phyloP scores from a whole-genome alignment of 176 grass and related monocot genomes.

The Bolboschoenus planiculmis region DNA sequence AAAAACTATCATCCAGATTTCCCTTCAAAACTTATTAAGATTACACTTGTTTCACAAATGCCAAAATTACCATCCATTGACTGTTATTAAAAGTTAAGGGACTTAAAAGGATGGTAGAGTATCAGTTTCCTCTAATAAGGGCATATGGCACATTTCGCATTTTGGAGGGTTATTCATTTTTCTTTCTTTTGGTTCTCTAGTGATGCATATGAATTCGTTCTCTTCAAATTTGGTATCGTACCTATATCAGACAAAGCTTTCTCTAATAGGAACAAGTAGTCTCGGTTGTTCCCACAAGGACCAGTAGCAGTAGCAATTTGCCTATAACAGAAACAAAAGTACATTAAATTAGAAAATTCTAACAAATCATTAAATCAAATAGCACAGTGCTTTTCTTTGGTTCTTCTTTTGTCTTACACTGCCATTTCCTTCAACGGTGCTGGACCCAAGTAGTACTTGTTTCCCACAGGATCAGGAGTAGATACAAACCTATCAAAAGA shows the following conservation, averaged over 20 bases:
- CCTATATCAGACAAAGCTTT: slow-evolving; percentile 81
- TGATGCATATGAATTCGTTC: background rate
- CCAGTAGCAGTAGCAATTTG: slow-evolving; percentile 93
- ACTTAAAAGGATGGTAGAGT: background rate
- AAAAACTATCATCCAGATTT: background rate
- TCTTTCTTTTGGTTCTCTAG: background rate
- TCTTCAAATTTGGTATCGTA: slow-evolving; percentile 20
- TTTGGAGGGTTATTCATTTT: background rate
- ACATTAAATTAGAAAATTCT: background rate
- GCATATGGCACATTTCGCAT: background rate
- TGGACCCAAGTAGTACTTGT: slow-evolving; percentile 91
- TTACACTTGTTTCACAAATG: background rate
- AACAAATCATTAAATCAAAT: slow-evolving; percentile 15
- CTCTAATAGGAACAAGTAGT: slow-evolving; percentile 93
- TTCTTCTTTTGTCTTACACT: slow-evolving; percentile 27
- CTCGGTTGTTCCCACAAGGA: slow-evolving; percentile 81
- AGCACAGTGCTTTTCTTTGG: background rate
- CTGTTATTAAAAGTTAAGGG: background rate
- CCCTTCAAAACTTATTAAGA: background rate
- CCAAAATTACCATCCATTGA: background rate
- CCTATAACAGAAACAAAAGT: slow-evolving; percentile 29
- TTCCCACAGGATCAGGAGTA: slow-evolving; percentile 57
- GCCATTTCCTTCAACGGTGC: slow-evolving; percentile 85
- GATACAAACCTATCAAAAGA: slow-evolving; percentile 53
- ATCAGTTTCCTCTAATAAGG: background rate